Base-by-base conservation (phyloP, 768 basidiomycete genomes). In the Suillus fuscotomentosus region DNA sequence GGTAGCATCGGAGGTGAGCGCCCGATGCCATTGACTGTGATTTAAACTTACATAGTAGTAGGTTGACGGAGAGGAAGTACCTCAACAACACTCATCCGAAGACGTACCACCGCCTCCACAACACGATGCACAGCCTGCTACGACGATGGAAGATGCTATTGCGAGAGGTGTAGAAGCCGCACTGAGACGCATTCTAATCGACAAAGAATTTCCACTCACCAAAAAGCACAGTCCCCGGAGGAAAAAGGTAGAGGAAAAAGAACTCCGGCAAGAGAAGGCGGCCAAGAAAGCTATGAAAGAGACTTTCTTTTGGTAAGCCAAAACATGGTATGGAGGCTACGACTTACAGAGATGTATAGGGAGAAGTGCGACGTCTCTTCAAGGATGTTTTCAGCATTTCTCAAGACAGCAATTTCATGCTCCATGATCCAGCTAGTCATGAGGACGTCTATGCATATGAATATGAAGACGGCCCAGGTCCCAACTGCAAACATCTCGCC, bases 401-500 rank as follows among this genome's bases (percentile, higher is more conserved):
- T 10, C 65, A 68, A 20, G 63, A 69, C 5, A 3, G 24, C 3
- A 27, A 67, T 51, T 61, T 69, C 36, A 63, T 67, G 1, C 34
- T n/a, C 0, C 61, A 67, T 36, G 1, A 60, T 1, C 24, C 54
- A 3, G 63, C 63, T 2, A 11, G 34, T 13, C 31, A 10, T 5
- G 48, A 48, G 6, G 63, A 67, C 24, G 60, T 66, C 6, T 53
- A 60, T 24, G 57, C 42, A 3, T 68, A 64, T n/a, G 20, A 64
- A 41, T 56, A 66, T 4, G 45, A 66, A 45, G 63, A 64, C 41
- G 63, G 65, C 10, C 63, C 61, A 24, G 47, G 51, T 47, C 68
- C 66, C 0, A 20, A 67, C 31, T 5, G 1, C 5, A 6, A 65
- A 10, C 8, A 22, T 22, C 2, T 68, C 0, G n/a, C 61, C 9